Conservation (phyloP, 371 early-diverging fungal genomes). For the Amoeboaphelidium protococcarum region DNA sequence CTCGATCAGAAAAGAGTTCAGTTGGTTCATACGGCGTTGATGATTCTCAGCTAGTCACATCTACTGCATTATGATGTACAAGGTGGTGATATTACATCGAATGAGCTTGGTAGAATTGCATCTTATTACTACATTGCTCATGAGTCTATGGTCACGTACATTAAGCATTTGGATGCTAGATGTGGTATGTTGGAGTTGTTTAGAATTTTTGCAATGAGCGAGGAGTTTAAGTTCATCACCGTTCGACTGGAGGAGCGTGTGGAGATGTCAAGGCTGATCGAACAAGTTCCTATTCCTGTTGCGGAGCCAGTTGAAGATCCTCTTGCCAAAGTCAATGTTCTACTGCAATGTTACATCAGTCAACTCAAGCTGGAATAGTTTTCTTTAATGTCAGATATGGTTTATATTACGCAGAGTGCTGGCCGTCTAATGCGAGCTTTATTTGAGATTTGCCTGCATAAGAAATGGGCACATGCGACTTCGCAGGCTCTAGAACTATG, state of each 20-base stretch:
- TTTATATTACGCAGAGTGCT: constrained; percentile 84
- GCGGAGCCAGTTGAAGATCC: constrained; percentile 66
- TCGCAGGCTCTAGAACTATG: constrained; percentile 49
- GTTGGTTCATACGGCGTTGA: not conserved
- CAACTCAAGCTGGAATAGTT: constrained; percentile 72
- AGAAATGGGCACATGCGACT: constrained; percentile 81
- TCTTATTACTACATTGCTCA: constrained; percentile 80
- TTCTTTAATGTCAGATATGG: constrained; percentile 83
- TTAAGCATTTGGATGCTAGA: constrained; percentile 58
- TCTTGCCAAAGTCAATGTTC: constrained; percentile 76
- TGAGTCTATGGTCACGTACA: constrained; percentile 69
- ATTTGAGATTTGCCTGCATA: constrained; percentile 76
- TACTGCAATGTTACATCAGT: constrained; percentile 82
- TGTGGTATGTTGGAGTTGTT: constrained; percentile 68
- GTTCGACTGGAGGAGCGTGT: constrained; percentile 87
- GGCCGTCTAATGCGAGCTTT: constrained; percentile 79
- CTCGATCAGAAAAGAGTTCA: constrained; percentile 26
- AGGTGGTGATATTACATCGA: constrained; percentile 59
- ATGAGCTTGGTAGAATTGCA: constrained; percentile 85
- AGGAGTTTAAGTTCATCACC: constrained; percentile 87
- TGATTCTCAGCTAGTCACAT: constrained; percentile 7
- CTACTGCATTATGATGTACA: constrained; percentile 83
- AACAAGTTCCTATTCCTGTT: constrained; percentile 78
- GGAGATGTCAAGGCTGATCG: constrained; percentile 66
- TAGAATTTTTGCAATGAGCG: constrained; percentile 59